These are phyloP conservation scores for Podaxis sp. DNA, from an alignment of 768 basidiomycete species.

Conservation along the genomic window DNA sequence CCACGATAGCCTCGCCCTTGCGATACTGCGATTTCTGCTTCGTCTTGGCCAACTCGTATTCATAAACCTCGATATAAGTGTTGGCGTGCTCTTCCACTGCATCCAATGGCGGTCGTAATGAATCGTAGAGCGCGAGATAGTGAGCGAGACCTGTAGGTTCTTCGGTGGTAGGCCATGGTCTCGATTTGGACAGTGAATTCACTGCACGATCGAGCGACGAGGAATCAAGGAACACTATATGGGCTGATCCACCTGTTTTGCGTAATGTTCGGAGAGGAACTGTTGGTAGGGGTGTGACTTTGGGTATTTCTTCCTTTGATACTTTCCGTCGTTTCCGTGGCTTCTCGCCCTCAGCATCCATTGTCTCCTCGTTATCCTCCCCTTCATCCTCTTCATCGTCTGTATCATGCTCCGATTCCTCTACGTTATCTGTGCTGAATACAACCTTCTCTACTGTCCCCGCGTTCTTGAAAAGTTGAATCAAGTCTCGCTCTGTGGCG, in stretches of 20 bases:
- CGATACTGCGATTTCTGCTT: conserved; percentile 62
- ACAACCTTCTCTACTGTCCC: conserved; percentile 76
- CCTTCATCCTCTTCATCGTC: conserved; percentile 38
- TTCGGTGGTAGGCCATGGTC: conserved; percentile 58
- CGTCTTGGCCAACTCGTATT: conserved; percentile 60
- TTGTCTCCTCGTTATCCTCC: conserved; percentile 26
- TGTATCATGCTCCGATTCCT: conserved; percentile 36
- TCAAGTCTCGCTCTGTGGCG: conserved; percentile 76
- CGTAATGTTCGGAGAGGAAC: conserved; percentile 50
- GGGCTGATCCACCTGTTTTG: conserved; percentile 63
- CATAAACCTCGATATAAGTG: conserved; percentile 70
- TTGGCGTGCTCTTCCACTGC: conserved; percentile 76
- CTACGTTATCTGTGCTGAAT: conserved; percentile 41
- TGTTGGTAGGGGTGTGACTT: conserved; percentile 57
- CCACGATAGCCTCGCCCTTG: conserved; percentile 86
- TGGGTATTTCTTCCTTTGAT: conserved; percentile 37
- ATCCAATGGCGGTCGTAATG: conserved; percentile 74
- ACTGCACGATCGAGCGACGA: conserved; percentile 70
- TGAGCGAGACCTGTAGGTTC: conserved; percentile 69
- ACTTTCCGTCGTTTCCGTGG: conserved; percentile 38
- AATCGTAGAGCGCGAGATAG: conserved; percentile 58
- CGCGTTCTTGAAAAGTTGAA: conserved; percentile 68
- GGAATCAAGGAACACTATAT: conserved; percentile 66
- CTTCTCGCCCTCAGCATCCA: conserved; percentile 26
- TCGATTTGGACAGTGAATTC: conserved; percentile 43